phyloP scores from a whole-genome alignment of 352 stramenopile genomes.

The Globisporangium uncinulatum region DNA sequence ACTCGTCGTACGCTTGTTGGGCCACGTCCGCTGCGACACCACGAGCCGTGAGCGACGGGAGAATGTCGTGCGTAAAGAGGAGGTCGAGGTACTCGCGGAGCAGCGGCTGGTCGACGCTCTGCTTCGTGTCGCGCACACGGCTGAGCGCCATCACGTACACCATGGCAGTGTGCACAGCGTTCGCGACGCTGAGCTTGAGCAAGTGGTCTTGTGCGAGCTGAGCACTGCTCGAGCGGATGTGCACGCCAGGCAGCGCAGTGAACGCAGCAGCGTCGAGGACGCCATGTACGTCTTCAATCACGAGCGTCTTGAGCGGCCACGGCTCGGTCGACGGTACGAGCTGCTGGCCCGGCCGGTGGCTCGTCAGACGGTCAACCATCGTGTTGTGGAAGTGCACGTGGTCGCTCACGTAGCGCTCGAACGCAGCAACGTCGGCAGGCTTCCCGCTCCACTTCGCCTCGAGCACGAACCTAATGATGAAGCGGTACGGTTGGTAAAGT shows the following conservation, averaged over 20 bases:
- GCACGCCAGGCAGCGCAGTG: constrained; percentile 31
- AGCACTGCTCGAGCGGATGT: constrained; percentile 28
- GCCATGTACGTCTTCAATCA: constrained; percentile 54
- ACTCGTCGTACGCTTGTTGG: constrained; percentile 67
- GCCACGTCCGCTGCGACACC: constrained; percentile 25
- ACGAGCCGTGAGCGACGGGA: constrained; percentile 32
- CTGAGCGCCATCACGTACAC: constrained; percentile 72
- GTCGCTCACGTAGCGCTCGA: constrained; percentile 31
- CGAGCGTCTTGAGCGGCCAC: constrained; percentile 51
- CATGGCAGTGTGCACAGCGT: constrained; percentile 89
- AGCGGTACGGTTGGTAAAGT: too few relatives aligned
- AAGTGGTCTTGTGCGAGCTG: constrained; percentile 76
- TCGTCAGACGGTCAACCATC: constrained; percentile 80
- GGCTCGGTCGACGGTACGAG: constrained; percentile 61
- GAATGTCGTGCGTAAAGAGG: constrained; percentile 80
- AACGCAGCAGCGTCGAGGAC: constrained; percentile 27
- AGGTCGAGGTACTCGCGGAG: constrained; percentile 74
- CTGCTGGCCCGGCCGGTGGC: constrained; percentile 30
- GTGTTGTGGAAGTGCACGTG: constrained; percentile 79
- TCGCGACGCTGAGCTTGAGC: constrained; percentile 90
- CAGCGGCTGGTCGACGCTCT: constrained; percentile 21
- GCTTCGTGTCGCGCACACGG: constrained; percentile 26
- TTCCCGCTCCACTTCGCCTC: constrained; percentile 21
- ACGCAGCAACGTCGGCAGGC: constrained; percentile 15
- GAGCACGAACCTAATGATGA: constrained; percentile 17